phyloP scores from a whole-genome alignment of 352 stramenopile genomes.

The Phytophthora syringae region DNA sequence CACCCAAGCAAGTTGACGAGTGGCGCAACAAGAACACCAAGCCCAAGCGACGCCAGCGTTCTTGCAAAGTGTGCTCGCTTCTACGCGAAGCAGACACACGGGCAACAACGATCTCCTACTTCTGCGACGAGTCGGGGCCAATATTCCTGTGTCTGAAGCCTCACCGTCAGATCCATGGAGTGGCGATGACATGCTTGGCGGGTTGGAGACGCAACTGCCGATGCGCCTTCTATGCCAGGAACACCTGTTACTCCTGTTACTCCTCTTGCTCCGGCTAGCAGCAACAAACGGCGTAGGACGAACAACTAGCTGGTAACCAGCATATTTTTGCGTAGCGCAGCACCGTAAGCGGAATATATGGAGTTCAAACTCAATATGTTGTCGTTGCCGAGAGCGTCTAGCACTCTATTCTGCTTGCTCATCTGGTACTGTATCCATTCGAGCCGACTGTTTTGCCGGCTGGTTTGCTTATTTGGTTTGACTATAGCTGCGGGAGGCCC shows the following conservation, averaged over 20 bases:
- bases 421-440: background rate
- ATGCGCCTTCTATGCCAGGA: background rate
- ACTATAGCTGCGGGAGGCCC: background rate
- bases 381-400: background rate
- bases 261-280: background rate
- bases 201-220: background rate
- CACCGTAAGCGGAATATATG: background rate
- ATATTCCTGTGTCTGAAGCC: background rate
- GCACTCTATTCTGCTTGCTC: background rate
- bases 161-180: background rate
- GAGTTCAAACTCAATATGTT: background rate
- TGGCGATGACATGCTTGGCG: background rate
- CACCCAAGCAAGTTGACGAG: background rate
- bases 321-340: background rate
- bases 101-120: background rate
- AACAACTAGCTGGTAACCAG: background rate
- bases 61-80: background rate
- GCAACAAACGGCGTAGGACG: background rate
- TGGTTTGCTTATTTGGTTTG: background rate
- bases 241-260: background rate
- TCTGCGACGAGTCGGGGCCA: background rate
- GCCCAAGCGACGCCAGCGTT: background rate
- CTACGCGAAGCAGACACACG: background rate
- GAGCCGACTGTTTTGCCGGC: background rate
- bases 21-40: background rate